Conservation (phyloP, 2,329 filamentous ascomycete species). For the Dothistroma pini region DNA sequence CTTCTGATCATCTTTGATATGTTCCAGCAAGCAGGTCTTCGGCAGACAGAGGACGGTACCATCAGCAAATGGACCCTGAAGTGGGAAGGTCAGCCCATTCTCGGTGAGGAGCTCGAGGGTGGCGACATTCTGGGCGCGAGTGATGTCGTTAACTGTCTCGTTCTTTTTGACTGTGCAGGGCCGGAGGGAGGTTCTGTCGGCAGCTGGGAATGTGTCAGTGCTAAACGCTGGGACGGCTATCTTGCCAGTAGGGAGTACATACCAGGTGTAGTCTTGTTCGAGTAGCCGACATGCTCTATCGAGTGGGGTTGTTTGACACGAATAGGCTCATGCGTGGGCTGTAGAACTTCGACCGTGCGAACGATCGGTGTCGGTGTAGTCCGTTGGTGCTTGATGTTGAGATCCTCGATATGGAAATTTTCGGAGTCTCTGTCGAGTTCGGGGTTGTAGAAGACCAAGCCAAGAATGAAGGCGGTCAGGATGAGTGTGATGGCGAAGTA, state of each 20-base stretch:
- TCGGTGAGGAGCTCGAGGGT: background rate
- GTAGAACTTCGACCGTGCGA: background rate
- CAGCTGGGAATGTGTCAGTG: background rate
- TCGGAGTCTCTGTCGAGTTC: background rate
- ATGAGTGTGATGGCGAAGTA: background rate
- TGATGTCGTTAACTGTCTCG: background rate
- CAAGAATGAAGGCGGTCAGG: background rate
- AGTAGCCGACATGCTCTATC: background rate
- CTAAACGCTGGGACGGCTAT: background rate
- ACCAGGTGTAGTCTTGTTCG: background rate
- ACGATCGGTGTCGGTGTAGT: background rate
- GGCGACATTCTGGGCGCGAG: background rate
- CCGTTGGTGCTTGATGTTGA: background rate
- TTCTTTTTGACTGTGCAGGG: background rate
- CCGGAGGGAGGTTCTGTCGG: background rate
- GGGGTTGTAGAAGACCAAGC: background rate
- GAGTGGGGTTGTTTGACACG: background rate
- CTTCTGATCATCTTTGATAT: background rate
- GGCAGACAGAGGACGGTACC: background rate
- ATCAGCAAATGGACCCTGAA: background rate
- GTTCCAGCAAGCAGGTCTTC: background rate
- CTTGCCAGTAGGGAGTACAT: background rate
- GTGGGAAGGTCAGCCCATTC: background rate
- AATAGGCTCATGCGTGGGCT: background rate
- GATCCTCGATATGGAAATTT: background rate